Percentiles rank a stretch among this genome's conserved stretches.
Evolutionary conservation across 352 stramenopile genomes (phyloP).

Genomic region (Phytophthora rubi): DNA sequence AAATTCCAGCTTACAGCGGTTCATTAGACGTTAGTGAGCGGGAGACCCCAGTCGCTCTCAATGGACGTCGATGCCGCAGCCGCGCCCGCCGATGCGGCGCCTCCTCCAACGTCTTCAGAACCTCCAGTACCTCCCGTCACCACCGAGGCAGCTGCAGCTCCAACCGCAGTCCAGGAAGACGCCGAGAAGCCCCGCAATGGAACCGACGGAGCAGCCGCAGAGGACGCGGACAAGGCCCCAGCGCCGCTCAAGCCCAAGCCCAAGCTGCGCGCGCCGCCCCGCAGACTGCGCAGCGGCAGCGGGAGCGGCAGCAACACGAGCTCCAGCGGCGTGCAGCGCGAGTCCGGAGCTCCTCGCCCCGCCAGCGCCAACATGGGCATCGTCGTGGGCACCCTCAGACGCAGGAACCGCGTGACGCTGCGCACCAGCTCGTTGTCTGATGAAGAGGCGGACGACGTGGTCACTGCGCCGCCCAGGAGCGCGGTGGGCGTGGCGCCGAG

Average conservation of each 20-base stretch:
- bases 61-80: slow-evolving; percentile 26
- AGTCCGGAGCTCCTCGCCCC: slow-evolving; percentile 27
- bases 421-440: slow-evolving; percentile 41
- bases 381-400: slow-evolving; percentile 47
- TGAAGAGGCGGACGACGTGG: slow-evolving; percentile 36
- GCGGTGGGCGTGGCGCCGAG: slow-evolving; percentile 10
- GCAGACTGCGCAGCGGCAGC: slow-evolving; percentile 59
- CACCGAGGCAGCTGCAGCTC: not conserved
- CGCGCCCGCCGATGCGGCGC: slow-evolving; percentile 2
- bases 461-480: slow-evolving; percentile 17
- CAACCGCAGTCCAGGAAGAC: not conserved
- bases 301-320: slow-evolving; percentile 53
- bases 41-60: slow-evolving; percentile 1
- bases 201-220: not conserved
- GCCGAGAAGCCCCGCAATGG: slow-evolving; percentile 19
- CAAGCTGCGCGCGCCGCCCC: slow-evolving; percentile 34
- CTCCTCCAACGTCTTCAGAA: slow-evolving; percentile 3
- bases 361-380: slow-evolving; percentile 48
- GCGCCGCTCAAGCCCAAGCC: slow-evolving; percentile 25
- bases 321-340: slow-evolving; percentile 20
- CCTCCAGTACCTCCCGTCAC: not conserved
- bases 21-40: not conserved
- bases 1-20: slow-evolving; percentile 18
- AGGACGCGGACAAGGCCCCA: slow-evolving; percentile 8
- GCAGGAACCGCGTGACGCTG: slow-evolving; percentile 36